Evolutionary conservation across 192 early-diverging fungal species (phyloP).

Genomic region (Backusella mclennaniae): DNA sequence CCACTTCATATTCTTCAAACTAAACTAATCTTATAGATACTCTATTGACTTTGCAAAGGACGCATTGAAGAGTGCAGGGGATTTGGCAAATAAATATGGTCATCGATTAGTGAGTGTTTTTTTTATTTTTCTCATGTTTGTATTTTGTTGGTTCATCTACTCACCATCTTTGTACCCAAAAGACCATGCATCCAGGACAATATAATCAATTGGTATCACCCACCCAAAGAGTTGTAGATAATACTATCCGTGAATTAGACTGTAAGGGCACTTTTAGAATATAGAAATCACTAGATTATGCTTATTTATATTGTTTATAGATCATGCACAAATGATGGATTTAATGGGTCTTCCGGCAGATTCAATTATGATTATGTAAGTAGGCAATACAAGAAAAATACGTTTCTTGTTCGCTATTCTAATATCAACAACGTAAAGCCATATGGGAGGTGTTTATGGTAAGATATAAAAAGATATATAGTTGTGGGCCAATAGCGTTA

Average conservation of each 20-base stretch:
- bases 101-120: slow-evolving; percentile 36
- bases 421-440: slow-evolving; percentile 17
- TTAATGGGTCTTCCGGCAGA: slow-evolving; percentile 40
- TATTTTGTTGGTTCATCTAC: background rate
- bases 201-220: slow-evolving; percentile 45
- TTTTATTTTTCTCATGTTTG: background rate
- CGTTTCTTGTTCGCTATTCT: background rate
- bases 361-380: slow-evolving; percentile 50
- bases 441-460: slow-evolving; percentile 34
- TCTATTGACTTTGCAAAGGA: slow-evolving; percentile 38
- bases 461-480: background rate
- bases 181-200: slow-evolving; percentile 54
- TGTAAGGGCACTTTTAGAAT: background rate
- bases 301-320: background rate
- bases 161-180: background rate
- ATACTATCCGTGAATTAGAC: slow-evolving; percentile 39
- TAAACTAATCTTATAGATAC: slow-evolving; percentile 12
- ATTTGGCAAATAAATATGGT: slow-evolving; percentile 35
- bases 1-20: background rate
- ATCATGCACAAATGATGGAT: slow-evolving; percentile 47
- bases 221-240: slow-evolving; percentile 30
- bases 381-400: background rate
- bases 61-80: slow-evolving; percentile 35
- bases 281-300: background rate
- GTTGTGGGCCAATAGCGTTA: background rate